These are phyloP conservation scores for Fraxinus greggii DNA, from an alignment of 305 asterid genomes.

Conservation along the genomic window DNA sequence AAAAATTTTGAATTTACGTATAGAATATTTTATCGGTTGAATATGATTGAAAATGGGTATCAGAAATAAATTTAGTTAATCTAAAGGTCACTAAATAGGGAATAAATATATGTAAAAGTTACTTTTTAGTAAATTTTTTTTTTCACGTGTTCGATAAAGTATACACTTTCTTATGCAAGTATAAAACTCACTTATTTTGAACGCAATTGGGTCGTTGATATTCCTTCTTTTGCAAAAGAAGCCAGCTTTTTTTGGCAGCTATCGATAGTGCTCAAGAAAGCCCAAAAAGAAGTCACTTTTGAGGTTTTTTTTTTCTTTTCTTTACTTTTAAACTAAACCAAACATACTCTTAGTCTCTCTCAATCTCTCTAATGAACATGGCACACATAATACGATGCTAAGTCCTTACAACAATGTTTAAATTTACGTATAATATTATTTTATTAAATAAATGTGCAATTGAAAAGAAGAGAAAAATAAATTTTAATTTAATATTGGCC, in stretches of 20 bases:
- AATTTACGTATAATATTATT: no score
- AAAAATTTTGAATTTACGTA: no score
- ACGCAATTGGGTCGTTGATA: not conserved
- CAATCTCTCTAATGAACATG: not conserved
- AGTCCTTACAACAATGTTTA: not conserved
- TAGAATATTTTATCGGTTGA: no score
- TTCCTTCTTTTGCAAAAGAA: not conserved
- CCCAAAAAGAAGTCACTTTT: not conserved
- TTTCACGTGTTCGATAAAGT: not conserved
- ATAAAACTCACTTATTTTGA: not conserved
- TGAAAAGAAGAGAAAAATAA: no score
- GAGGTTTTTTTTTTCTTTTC: not conserved
- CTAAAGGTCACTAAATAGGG: no score
- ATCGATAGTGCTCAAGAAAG: not conserved
- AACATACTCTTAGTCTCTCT: not conserved
- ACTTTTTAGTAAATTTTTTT: not conserved
- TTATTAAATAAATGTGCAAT: not conserved
- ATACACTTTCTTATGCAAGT: not conserved
- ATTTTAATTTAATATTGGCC: no score
- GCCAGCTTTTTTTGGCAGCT: not conserved
- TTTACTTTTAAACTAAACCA: not conserved
- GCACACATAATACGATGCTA: not conserved
- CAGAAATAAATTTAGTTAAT: no score
- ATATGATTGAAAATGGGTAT: no score
- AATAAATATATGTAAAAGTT: not conserved